Evolutionary conservation across 768 basidiomycete genomes (phyloP).

Genomic region (Hygrophoropsis aurantiaca): DNA sequence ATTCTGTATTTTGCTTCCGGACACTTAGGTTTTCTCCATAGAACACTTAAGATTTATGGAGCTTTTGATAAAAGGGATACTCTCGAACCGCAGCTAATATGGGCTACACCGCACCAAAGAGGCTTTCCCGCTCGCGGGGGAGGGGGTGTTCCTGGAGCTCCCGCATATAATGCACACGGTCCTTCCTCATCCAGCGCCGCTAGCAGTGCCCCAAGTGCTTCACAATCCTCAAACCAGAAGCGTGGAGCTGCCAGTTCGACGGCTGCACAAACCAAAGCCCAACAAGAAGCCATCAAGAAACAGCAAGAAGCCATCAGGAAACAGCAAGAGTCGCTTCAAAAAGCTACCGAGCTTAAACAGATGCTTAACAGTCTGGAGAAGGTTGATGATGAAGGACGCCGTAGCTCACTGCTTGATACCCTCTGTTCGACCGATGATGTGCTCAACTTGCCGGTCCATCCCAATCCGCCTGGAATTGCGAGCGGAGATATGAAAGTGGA

Average conservation of each 20-base stretch:
- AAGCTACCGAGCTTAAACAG: conserved; percentile 65
- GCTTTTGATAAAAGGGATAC: conserved; percentile 54
- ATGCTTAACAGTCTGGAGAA: conserved; percentile 70
- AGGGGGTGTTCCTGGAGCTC: conserved; percentile 11
- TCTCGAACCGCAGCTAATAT: conserved; percentile 65
- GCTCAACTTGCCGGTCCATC: conserved; percentile 66
- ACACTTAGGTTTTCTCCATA: conserved; percentile 23
- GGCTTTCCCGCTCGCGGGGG: conserved; percentile 43
- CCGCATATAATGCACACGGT: conserved; percentile 14
- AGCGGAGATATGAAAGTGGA: conserved; percentile 70
- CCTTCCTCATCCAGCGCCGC: conserved; percentile 13
- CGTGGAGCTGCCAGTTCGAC: conserved; percentile 4
- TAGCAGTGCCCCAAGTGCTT: conserved; percentile 9
- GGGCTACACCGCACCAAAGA: conserved; percentile 71
- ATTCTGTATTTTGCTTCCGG: background rate
- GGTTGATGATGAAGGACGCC: conserved; percentile 74
- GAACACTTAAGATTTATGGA: conserved; percentile 73
- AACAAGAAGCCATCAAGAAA: conserved; percentile 29
- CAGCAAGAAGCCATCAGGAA: conserved; percentile 40
- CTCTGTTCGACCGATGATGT: conserved; percentile 71
- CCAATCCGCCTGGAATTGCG: conserved; percentile 66
- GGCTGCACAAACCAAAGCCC: conserved; percentile 29
- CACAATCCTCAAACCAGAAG: conserved; percentile 19
- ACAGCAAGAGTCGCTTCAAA: conserved; percentile 53
- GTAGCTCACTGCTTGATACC: conserved; percentile 68